Conservation (phyloP, 148 eudicot species). For the Silene conica region DNA sequence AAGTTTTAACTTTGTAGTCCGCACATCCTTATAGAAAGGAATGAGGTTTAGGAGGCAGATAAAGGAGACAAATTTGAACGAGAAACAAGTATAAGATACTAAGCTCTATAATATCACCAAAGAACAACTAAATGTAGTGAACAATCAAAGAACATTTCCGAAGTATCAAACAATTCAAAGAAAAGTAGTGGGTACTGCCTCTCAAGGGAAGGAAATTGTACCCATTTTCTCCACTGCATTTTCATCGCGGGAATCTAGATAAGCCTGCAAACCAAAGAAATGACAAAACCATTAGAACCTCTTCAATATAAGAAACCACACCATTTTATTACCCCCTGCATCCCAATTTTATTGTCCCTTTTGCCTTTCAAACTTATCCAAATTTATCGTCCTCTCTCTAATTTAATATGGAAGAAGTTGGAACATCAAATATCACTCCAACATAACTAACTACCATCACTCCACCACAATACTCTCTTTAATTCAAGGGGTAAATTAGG, state of each 20-base stretch:
- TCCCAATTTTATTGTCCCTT: too few relatives aligned
- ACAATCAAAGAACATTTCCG: background rate
- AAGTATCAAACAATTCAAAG: background rate
- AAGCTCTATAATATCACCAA: background rate
- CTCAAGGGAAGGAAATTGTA: constrained; percentile 27
- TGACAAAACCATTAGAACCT: constrained; percentile 3
- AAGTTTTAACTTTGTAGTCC: background rate
- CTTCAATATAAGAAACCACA: background rate
- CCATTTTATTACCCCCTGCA: background rate
- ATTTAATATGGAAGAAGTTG: too few relatives aligned
- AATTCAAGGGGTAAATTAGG: too few relatives aligned
- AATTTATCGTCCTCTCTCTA: too few relatives aligned
- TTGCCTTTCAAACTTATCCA: too few relatives aligned
- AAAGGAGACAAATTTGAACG: background rate
- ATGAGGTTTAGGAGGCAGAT: background rate
- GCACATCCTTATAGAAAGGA: background rate
- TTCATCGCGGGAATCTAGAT: constrained; percentile 61
- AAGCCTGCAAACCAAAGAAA: constrained; percentile 41
- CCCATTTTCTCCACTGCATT: constrained; percentile 51
- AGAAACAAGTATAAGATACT: background rate
- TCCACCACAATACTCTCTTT: too few relatives aligned
- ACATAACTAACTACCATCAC: too few relatives aligned
- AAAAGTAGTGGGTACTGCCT: background rate
- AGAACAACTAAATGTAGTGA: background rate
- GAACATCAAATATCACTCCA: too few relatives aligned